A percentile compares a stretch with the other conserved stretches of the same genome.
Conservation (phyloP, 75 land plant genomes). For the Selaginella tamariscina region DNA sequence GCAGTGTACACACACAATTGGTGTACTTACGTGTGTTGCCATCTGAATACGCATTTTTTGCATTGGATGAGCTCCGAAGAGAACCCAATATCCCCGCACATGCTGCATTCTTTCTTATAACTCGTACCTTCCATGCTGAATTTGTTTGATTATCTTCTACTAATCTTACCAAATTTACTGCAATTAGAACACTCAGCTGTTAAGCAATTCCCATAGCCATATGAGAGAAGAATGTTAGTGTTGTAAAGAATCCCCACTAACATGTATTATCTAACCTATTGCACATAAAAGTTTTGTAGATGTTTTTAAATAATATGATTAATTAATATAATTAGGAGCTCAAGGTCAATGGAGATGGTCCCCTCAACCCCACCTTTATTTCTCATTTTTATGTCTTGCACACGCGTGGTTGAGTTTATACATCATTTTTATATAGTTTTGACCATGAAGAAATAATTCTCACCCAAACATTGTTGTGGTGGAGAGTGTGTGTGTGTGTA, state of each 20-base stretch:
- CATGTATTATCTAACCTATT: background rate
- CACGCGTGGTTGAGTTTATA: too few relatives aligned
- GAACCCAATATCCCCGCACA: conserved; percentile 37
- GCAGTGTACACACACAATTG: background rate
- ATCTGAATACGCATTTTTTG: conserved; percentile 18
- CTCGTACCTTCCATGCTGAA: background rate
- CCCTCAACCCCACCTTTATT: too few relatives aligned
- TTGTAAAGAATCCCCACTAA: background rate
- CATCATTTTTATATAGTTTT: too few relatives aligned
- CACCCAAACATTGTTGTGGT: too few relatives aligned
- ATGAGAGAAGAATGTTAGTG: background rate
- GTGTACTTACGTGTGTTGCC: conserved; percentile 28
- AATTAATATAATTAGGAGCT: too few relatives aligned
- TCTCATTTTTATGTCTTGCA: too few relatives aligned
- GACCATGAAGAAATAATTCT: too few relatives aligned
- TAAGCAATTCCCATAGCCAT: background rate
- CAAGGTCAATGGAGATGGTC: too few relatives aligned
- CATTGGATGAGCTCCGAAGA: conserved; percentile 18
- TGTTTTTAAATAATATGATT: background rate
- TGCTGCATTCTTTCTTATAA: conserved; percentile 23
- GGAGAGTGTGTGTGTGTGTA: too few relatives aligned
- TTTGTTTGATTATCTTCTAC: background rate
- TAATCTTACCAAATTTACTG: background rate
- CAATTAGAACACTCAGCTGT: background rate
- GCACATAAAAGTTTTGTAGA: background rate